Conservation (phyloP, 805 yeast genomes). For the Scheffersomyces lignosus region DNA sequence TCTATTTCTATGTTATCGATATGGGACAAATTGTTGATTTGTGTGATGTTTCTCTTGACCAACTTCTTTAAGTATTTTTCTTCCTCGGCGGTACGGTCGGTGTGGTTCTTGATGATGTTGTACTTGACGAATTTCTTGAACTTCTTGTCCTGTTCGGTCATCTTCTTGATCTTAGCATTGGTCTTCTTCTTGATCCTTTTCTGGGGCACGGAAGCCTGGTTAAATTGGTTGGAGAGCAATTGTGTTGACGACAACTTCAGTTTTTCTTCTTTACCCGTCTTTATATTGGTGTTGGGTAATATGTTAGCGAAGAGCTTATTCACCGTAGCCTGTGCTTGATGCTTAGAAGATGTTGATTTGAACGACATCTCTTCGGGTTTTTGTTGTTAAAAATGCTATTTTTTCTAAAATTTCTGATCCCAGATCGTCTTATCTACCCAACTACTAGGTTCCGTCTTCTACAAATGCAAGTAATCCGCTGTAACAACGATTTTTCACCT, state of each 20-base stretch:
- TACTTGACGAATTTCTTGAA: conserved; percentile 38
- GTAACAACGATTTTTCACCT: too few relatives aligned
- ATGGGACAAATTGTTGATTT: conserved; percentile 26
- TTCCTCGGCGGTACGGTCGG: conserved; percentile 30
- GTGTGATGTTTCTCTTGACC: conserved; percentile 35
- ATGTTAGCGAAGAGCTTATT: conserved; percentile 23
- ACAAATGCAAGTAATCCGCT: too few relatives aligned
- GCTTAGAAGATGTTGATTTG: conserved; percentile 17
- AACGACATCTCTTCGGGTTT: too few relatives aligned
- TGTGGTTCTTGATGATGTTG: conserved; percentile 37
- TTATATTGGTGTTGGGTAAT: conserved; percentile 15
- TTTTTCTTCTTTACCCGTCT: conserved; percentile 2
- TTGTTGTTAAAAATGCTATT: too few relatives aligned
- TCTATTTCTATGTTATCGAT: conserved; percentile 32
- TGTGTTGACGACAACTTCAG: conserved; percentile 10
- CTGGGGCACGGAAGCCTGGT: conserved; percentile 5
- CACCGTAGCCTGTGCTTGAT: conserved; percentile 24
- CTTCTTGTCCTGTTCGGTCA: conserved; percentile 26
- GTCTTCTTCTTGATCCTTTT: conserved; percentile 5
- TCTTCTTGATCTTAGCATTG: conserved; percentile 24
- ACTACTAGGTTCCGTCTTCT: too few relatives aligned
- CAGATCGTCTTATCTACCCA: too few relatives aligned
- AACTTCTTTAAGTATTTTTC: conserved; percentile 39
- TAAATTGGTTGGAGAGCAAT: conserved; percentile 10
- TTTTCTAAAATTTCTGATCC: too few relatives aligned